Percentiles rank a stretch among this genome's conserved stretches.
phyloP scores from a whole-genome alignment of 208 protist genomes.

The Spongospora subterranea region DNA sequence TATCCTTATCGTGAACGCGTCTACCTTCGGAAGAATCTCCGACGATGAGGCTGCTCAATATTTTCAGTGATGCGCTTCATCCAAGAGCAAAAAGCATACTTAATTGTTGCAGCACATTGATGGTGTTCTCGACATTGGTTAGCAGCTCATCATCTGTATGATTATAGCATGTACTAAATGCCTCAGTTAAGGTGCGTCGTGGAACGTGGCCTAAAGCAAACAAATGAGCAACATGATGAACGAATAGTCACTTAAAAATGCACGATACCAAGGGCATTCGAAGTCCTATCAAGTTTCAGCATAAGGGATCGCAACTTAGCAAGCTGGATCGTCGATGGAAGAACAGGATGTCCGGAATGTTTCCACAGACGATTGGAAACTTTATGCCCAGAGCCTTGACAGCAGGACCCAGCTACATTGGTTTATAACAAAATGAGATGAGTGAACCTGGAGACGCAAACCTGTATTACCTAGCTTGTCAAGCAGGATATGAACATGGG shows the following conservation, averaged over 20 bases:
- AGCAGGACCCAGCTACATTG: background rate
- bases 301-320: background rate
- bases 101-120: too few species aligned
- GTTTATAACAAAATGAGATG: background rate
- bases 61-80: too few species aligned
- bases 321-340: background rate
- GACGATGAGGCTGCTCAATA: too few species aligned
- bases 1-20: constrained; percentile 21
- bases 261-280: too few species aligned
- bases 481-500: background rate
- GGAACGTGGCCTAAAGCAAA: background rate
- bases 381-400: background rate
- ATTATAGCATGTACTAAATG: background rate
- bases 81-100: too few species aligned
- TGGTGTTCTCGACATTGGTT: too few species aligned
- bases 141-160: too few species aligned
- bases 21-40: background rate
- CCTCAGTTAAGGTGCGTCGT: background rate
- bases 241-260: too few species aligned
- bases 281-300: background rate
- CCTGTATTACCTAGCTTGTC: background rate
- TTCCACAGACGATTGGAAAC: background rate
- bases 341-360: background rate
- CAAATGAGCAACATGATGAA: too few species aligned
- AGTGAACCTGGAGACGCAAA: background rate